Conservation (phyloP, 1,284 basidiomycete genomes). For the Pholiota adiposa region DNA sequence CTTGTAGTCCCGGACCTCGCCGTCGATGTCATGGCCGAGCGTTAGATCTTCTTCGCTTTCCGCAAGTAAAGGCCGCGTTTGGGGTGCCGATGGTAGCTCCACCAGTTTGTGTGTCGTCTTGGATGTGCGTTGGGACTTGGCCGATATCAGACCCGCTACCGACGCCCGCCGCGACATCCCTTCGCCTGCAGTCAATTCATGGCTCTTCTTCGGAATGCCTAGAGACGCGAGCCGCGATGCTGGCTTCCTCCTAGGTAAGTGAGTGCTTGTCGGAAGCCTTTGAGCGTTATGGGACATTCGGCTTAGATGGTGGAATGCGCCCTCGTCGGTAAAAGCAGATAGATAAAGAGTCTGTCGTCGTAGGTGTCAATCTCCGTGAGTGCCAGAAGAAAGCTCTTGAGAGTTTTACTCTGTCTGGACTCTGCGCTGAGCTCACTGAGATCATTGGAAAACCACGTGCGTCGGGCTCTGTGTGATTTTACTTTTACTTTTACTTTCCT, state of each 20-base stretch:
- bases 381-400: too few relatives aligned
- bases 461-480: too few relatives aligned
- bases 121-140: conserved; percentile 77
- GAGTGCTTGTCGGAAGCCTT: too few relatives aligned
- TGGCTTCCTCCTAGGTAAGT: too few relatives aligned
- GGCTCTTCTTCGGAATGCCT: conserved; percentile 18
- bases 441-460: too few relatives aligned
- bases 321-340: too few relatives aligned
- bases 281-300: too few relatives aligned
- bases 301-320: too few relatives aligned
- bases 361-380: too few relatives aligned
- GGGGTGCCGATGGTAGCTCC: conserved; percentile 87
- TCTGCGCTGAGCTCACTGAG: too few relatives aligned
- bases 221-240: conserved; percentile 27
- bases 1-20: conserved; percentile 71
- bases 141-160: conserved; percentile 41
- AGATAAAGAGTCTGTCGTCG: too few relatives aligned
- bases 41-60: conserved; percentile 58
- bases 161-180: conserved; percentile 31
- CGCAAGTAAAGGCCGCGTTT: conserved; percentile 77
- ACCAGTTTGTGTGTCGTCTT: conserved; percentile 95
- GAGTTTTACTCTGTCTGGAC: too few relatives aligned
- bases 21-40: conserved; percentile 68
- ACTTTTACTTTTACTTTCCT: background rate
- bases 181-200: conserved; percentile 3